phyloP scores from a whole-genome alignment of 2,329 filamentous ascomycete genomes.

The Pseudocercospora vitis region DNA sequence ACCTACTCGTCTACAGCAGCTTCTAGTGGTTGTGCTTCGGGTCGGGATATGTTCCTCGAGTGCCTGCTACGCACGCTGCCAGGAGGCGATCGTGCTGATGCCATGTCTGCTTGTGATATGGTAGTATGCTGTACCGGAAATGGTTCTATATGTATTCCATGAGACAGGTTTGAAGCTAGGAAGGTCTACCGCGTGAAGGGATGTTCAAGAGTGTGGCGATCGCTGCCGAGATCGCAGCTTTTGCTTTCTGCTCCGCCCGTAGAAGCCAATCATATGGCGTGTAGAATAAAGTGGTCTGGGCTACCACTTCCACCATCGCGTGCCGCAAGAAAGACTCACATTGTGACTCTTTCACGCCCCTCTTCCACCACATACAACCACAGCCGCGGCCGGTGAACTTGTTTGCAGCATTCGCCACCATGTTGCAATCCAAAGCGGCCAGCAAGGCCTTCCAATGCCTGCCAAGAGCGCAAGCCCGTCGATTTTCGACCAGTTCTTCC shows the following conservation, averaged over 20 bases:
- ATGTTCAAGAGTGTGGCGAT: background rate
- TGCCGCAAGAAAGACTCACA: background rate
- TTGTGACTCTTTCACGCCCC: background rate
- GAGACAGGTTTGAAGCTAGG: background rate
- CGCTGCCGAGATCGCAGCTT: background rate
- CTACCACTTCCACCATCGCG: background rate
- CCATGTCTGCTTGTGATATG: slow-evolving; percentile 22
- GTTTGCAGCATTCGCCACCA: slow-evolving; percentile 29
- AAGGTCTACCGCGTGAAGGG: background rate
- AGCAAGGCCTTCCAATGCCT: slow-evolving; percentile 41
- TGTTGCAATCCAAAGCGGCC: slow-evolving; percentile 38
- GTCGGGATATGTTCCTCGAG: slow-evolving; percentile 35
- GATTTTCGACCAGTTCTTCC: slow-evolving; percentile 45
- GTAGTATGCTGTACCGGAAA: background rate
- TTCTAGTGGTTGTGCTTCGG: slow-evolving; percentile 68
- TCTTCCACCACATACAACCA: background rate
- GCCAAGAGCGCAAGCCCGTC: slow-evolving; percentile 39
- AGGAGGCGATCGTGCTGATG: slow-evolving; percentile 29
- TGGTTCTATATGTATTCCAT: background rate
- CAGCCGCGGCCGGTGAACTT: background rate
- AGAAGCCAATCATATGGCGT: background rate
- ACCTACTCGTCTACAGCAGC: slow-evolving; percentile 64
- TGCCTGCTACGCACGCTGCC: slow-evolving; percentile 35
- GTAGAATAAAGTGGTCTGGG: too few species aligned
- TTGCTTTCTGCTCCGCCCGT: slow-evolving; percentile 1